A percentile compares a stretch with the other conserved stretches of the same genome.
These are phyloP conservation scores for Metschnikowia similis DNA, from an alignment of 805 yeast species.

Conservation along the genomic window DNA sequence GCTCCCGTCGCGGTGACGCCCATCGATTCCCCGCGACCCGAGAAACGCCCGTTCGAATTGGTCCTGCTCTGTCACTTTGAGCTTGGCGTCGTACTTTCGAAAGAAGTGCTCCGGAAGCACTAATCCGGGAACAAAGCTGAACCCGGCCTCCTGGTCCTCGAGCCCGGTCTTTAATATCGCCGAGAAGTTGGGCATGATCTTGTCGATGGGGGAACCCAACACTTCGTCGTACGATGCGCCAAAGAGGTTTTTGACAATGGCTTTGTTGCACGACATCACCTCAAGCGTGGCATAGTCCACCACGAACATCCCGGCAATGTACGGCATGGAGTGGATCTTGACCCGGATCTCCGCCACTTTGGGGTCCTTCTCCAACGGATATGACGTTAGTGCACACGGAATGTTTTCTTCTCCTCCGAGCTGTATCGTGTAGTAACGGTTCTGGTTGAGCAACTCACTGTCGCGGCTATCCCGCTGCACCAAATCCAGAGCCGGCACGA, in stretches of 20 bases:
- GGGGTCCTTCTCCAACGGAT: slow-evolving; percentile 47
- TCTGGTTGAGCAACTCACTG: slow-evolving; percentile 42
- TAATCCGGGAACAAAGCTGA: slow-evolving; percentile 51
- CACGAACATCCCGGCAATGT: slow-evolving; percentile 82
- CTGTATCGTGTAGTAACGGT: slow-evolving; percentile 58
- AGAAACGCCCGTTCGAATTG: slow-evolving; percentile 48
- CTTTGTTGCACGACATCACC: slow-evolving; percentile 71
- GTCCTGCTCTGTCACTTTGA: slow-evolving; percentile 16
- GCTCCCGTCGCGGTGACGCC: slow-evolving; percentile 67
- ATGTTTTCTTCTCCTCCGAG: slow-evolving; percentile 45
- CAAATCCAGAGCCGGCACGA: slow-evolving; percentile 6
- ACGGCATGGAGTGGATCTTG: slow-evolving; percentile 73
- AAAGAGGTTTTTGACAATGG: slow-evolving; percentile 73
- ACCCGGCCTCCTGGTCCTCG: slow-evolving; percentile 20
- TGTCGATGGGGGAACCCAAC: slow-evolving; percentile 42
- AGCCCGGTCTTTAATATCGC: slow-evolving; percentile 40
- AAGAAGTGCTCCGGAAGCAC: slow-evolving; percentile 91
- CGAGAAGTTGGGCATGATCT: slow-evolving; percentile 60
- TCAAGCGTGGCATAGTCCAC: slow-evolving; percentile 48
- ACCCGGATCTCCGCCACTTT: slow-evolving; percentile 45
- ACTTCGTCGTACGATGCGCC: slow-evolving; percentile 56
- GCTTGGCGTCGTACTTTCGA: slow-evolving; percentile 57
- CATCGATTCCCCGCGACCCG: slow-evolving; percentile 64
- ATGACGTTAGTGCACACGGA: slow-evolving; percentile 73
- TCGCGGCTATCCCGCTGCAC: slow-evolving; percentile 22